Base-by-base conservation (phyloP, 495 filamentous ascomycete genomes). In the Platismatia glauca region DNA sequence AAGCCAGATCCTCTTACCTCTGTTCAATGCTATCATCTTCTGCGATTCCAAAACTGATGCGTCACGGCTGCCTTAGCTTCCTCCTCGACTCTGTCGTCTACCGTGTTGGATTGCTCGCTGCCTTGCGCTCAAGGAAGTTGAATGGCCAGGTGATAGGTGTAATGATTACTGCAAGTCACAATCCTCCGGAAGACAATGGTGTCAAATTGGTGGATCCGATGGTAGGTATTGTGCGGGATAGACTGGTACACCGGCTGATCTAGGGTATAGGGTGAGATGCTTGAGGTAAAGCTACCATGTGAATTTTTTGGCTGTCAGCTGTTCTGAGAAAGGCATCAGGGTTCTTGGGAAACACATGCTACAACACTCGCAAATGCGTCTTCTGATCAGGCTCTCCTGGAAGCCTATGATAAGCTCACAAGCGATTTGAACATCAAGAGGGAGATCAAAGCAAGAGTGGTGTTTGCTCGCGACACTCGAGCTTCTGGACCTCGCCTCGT, bases 121-220 rank as follows among this genome's bases (percentile, higher is more conserved):
- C 89, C 55, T 82, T 97, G n/a, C 89, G 94, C 43, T 97, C 90
- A 46, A 89, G 89, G 71, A 92, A 91, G 72, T 81, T 92, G 57
- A 86, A 86, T 70, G 87, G 90, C 64, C 88, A 93, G 78, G 88
- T 89, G 68, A 95, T 99, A 72, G 94, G 94, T 72, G 84, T 99
- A 58, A 97, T 99, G 94, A 91, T 99, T 73, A 99, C 94, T 66
- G 94, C 94, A 39, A 96, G 90, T 68, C 94, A 99, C 82, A 99
- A 99, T 76, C 90, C 90, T 43, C 90, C 95, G 5, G 86, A 87
- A 69, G 94, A 99, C 76, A 99, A 99, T 77, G 94, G 94, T 59
- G 90, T 99, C 67, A 99, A 99, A 82, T 81, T 99, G 66, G 89
- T 99, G 66, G 94, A 99, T 75, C 94, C 94, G 16, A 89, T 95